Evolutionary conservation across 2,329 filamentous ascomycete genomes (phyloP).

Genomic region (Alternaria sp.): DNA sequence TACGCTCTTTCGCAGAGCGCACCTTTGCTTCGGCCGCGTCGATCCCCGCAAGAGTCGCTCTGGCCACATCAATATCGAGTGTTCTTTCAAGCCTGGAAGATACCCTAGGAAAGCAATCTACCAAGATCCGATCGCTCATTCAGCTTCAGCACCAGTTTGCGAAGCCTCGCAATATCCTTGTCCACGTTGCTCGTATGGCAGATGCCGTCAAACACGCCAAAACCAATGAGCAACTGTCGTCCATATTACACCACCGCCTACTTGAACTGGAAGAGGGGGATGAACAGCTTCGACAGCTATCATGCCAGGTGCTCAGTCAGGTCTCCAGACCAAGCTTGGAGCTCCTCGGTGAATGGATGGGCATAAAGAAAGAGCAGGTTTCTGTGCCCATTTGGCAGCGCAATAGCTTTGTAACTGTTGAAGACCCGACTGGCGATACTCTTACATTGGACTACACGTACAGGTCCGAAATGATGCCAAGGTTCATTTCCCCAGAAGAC

Average conservation of each 20-base stretch:
- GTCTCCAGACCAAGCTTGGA: conserved; percentile 72
- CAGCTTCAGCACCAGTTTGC: conserved; percentile 50
- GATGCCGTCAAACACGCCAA: conserved; percentile 52
- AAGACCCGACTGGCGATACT: conserved; percentile 32
- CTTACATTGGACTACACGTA: conserved; percentile 64
- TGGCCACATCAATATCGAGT: conserved; percentile 50
- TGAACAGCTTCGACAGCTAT: conserved; percentile 65
- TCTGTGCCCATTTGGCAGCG: conserved; percentile 35
- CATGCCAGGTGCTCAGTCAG: conserved; percentile 70
- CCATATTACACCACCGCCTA: conserved; percentile 45
- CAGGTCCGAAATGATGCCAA: conserved; percentile 69
- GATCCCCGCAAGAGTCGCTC: conserved; percentile 50
- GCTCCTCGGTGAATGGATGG: conserved; percentile 76
- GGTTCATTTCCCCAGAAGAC: conserved; percentile 74
- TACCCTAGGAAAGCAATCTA: conserved; percentile 40
- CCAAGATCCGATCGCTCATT: conserved; percentile 44
- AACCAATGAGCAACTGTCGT: conserved; percentile 48
- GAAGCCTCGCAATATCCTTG: conserved; percentile 60
- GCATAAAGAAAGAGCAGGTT: conserved; percentile 58
- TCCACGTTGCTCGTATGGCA: conserved; percentile 61
- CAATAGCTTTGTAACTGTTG: conserved; percentile 38
- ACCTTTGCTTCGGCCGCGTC: conserved; percentile 44
- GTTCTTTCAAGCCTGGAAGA: conserved; percentile 52
- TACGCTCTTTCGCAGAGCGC: conserved; percentile 47
- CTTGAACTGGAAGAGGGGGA: conserved; percentile 67